Evolutionary conservation across 805 yeast genomes (phyloP), one percentile per base, ranked within the genome.

Genomic region (Priceomyces medius): DNA sequence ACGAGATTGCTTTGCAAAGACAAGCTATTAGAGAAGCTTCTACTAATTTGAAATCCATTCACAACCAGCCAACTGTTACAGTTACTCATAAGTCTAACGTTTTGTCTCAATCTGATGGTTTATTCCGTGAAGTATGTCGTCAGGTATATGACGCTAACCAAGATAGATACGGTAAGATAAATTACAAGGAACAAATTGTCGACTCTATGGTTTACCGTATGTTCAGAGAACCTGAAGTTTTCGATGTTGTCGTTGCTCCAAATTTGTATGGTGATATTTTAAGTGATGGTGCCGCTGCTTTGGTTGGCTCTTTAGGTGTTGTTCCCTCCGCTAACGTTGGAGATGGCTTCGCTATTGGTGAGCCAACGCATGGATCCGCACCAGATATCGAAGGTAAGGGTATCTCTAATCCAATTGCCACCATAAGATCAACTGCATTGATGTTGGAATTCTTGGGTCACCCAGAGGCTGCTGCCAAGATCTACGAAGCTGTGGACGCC

Each of bases 281-380:
- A 55, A 85, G 95, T 50, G 98, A 90, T 63, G 98, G 97, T 70
- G 98, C 98, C 42, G 98, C 98, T 53, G 97, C 98, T 12, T 77
- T 90, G 43, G 96, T 91, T 44, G 99, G 99, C 38, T 91, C 98
- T 21, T 79, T 93, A 50, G 99, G 99, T 61, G 96, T 93, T 43
- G 97, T 93, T 43, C 98, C 99, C 58, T 85, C 95, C 41, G 98
- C 98, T 46, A 93, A 93, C 60, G 99, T 93, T 49, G 99, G 99
- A 58, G 96, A 89, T 62, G 70, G 76, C 63, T 91, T 93, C 61
- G 97, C 95, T 49, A 88, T 93, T 61, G 99, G 99, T 64, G 99
- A 93, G 73, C 99, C 99, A 61, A 90, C 97, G 63, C 99, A 93
- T 71, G 99, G 99, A 47, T 87, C 96, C 42, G 99, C 99, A 41